Percentiles rank a stretch among this genome's conserved stretches.
phyloP scores from a whole-genome alignment of 306 rosid species.

The Mimosa pudica region DNA sequence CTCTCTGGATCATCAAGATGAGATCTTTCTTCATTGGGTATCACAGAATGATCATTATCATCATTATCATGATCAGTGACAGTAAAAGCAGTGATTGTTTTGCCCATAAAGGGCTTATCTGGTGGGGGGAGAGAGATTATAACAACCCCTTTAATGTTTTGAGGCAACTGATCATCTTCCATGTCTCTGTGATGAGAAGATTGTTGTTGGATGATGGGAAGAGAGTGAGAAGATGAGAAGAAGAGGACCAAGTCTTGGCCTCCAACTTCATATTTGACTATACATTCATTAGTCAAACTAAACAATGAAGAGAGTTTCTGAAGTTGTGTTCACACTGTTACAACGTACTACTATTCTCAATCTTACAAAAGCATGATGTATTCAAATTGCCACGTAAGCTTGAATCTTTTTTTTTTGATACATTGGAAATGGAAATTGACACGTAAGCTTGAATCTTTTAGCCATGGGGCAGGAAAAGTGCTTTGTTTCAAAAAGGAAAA shows the following conservation, averaged over 20 bases:
- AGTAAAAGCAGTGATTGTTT: constrained; percentile 78
- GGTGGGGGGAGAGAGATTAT: constrained; percentile 84
- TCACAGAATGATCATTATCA: constrained; percentile 19
- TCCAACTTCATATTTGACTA: background rate
- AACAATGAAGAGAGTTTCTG: background rate
- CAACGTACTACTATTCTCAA: background rate
- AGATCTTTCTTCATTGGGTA: constrained; percentile 26
- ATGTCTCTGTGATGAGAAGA: constrained; percentile 17
- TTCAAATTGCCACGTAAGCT: constrained; percentile 7
- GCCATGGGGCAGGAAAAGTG: background rate
- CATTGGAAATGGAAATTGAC: no score
- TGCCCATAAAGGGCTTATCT: constrained; percentile 75
- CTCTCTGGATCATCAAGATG: background rate
- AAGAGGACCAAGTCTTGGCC: background rate
- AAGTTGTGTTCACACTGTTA: background rate
- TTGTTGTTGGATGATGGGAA: background rate
- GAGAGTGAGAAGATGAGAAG: background rate
- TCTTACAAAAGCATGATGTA: background rate
- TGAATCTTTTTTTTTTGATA: no score
- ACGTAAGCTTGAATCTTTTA: background rate
- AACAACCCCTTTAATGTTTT: constrained; percentile 55
- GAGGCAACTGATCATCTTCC: constrained; percentile 58
- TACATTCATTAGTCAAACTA: constrained; percentile 7
- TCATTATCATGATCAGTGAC: constrained; percentile 39
- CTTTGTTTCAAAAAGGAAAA: no score